Evolutionary conservation across 2,329 filamentous ascomycete genomes (phyloP), one percentile per base, ranked within the genome.

Genomic region (Aspergillus terreus): DNA sequence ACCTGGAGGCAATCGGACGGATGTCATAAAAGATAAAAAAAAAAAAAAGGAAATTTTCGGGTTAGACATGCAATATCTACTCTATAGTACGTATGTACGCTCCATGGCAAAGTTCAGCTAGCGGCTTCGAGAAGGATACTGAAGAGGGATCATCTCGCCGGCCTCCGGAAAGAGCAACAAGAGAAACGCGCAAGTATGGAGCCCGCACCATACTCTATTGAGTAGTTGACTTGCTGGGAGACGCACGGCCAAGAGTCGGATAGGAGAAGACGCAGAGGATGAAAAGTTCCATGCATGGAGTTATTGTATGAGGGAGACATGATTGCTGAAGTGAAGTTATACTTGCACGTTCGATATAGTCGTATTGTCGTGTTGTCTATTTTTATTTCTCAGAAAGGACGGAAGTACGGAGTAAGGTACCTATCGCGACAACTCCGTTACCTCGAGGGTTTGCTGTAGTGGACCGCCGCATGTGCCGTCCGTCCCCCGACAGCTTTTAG

Each of bases 381-480:
- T 23, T 23, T 23, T 23, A 23, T 23, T 23, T 5, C 23, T 23
- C 23, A 23, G 23, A 23, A 5, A 23, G 23, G 23, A 23, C 23
- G 23, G 23, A 23, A 23, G 23, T 3, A 19, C 19, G 19, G 19
- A 19, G 19, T 19, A 19, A 19, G 19, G 19, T 23, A 23, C 23
- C 23, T 23, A 42, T 42, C 9, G 23, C 40, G 17, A 6, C 23
- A 21, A 19, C 40, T 42, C 40, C 40, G 40, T 38, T 17, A 6
- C 35, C 35, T n/a, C 35, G 36, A 47, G 41, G 23, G 46, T 46
- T 52, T 46, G 46, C 48, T 50, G 27, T 36, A 49, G 53, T 59
- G 55, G 57, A 56, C 38, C 50, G 32, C 47, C 40, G 54, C 58
- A 60, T 57, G 54, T 58, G 56, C 56, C 57, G 54, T 52, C 56